Conservation (phyloP, 2,329 filamentous ascomycete species). For the Alternaria gansuensis region DNA sequence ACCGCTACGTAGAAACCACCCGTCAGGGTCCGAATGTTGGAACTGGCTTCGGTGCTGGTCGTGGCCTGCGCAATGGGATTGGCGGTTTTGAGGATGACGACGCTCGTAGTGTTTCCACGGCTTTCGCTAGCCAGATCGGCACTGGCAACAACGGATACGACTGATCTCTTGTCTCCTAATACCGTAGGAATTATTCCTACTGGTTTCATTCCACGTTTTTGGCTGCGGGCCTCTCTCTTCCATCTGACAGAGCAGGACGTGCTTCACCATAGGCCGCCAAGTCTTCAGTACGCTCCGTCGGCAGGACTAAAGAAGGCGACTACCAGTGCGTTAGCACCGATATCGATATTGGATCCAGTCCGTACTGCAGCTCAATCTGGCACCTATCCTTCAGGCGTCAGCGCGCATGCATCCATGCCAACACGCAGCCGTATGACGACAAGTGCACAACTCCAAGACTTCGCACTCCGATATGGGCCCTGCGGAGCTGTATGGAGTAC, state of each 20-base stretch:
- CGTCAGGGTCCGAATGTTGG: conserved; percentile 65
- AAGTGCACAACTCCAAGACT: not conserved
- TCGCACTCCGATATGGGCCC: not conserved
- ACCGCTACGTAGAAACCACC: conserved; percentile 90
- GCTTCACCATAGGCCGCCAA: conserved; percentile 4
- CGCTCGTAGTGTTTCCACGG: conserved; percentile 93
- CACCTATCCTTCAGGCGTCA: not conserved
- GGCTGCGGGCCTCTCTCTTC: conserved; percentile 23
- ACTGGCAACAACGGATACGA: conserved; percentile 69
- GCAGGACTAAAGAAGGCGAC: conserved; percentile 12
- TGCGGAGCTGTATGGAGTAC: not conserved
- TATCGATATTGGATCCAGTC: conserved; percentile 18
- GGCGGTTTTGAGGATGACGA: conserved; percentile 79
- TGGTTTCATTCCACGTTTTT: conserved; percentile 17
- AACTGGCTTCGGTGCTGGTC: conserved; percentile 54
- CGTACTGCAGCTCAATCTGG: conserved; percentile 10
- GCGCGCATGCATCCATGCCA: conserved; percentile 4
- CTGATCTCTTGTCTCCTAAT: conserved; percentile 53
- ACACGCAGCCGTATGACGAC: not conserved
- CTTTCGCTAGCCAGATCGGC: conserved; percentile 94
- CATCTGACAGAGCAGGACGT: conserved; percentile 13
- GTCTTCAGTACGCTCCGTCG: conserved; percentile 9
- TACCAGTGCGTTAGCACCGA: conserved; percentile 22
- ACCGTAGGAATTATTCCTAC: conserved; percentile 11
- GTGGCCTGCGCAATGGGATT: conserved; percentile 53